A percentile compares a stretch with the other conserved stretches of the same genome.
phyloP scores from a whole-genome alignment of 1,284 basidiomycete genomes.

The Meripilus lineatus region DNA sequence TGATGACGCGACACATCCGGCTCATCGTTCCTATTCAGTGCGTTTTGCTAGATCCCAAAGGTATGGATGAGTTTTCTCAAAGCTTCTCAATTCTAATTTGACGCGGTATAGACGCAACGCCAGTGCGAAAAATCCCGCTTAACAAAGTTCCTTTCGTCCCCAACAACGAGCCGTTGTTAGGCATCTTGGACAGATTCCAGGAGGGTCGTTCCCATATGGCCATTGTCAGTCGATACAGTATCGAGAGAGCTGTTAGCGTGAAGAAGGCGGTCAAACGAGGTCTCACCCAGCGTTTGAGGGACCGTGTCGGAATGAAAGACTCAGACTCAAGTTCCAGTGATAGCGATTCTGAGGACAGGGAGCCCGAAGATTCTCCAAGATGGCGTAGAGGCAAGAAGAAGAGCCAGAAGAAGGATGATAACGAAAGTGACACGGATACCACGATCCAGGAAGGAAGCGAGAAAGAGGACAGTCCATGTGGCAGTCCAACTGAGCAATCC shows the following conservation, averaged over 20 bases:
- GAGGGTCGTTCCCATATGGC: conserved; percentile 92
- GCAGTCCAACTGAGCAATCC: conserved; percentile 12
- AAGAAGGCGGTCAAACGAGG: conserved; percentile 67
- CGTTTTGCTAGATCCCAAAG: conserved; percentile 85
- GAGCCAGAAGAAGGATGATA: conserved; percentile 11
- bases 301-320: conserved; percentile 64
- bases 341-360: conserved; percentile 35
- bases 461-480: conserved; percentile 26
- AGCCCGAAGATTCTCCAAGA: conserved; percentile 15
- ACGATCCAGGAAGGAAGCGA: conserved; percentile 29
- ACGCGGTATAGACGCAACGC: conserved; percentile 56
- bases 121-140: conserved; percentile 72
- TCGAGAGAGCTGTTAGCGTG: conserved; percentile 51
- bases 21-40: conserved; percentile 34
- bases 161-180: conserved; percentile 80
- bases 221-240: conserved; percentile 64
- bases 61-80: conserved; percentile 27
- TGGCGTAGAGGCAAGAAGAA: conserved; percentile 16
- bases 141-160: conserved; percentile 87
- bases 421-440: conserved; percentile 28
- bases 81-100: conserved; percentile 7
- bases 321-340: conserved; percentile 36
- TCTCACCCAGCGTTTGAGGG: conserved; percentile 63
- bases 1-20: neutral
- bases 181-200: conserved; percentile 88